Percentiles rank a stretch among this genome's conserved stretches.
Evolutionary conservation across 176 grass and related monocot species (phyloP).

Genomic region (Pontederia crassipes): DNA sequence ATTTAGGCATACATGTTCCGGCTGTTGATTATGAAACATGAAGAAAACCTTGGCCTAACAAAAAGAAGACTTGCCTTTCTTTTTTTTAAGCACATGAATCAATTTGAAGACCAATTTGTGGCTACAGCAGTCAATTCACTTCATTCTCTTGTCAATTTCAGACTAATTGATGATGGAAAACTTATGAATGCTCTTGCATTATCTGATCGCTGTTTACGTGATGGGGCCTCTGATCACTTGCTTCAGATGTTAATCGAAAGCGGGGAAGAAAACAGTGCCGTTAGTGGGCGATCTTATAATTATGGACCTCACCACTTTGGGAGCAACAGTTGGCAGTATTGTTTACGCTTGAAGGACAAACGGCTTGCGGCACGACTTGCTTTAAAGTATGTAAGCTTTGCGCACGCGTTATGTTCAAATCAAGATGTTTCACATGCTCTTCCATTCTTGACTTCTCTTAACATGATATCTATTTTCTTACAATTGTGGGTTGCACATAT

Average conservation of each 20-base stretch:
- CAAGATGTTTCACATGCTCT: background rate
- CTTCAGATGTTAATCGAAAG: constrained; percentile 73
- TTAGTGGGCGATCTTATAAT: constrained; percentile 17
- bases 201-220: constrained; percentile 81
- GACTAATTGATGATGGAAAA: constrained; percentile 94
- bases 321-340: constrained; percentile 77
- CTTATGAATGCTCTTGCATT: constrained; percentile 90
- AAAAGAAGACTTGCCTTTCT: no score
- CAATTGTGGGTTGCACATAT: background rate
- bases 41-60: no score
- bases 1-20: no score
- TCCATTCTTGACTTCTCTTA: background rate
- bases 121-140: constrained; percentile 16
- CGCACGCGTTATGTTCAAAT: background rate
- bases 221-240: constrained; percentile 83
- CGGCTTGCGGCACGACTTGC: constrained; percentile 66
- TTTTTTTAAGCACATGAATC: background rate
- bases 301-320: constrained; percentile 38
- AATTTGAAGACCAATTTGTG: constrained; percentile 1
- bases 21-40: no score
- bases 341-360: constrained; percentile 86
- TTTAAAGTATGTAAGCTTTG: constrained; percentile 49
- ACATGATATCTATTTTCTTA: background rate
- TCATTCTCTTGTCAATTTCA: constrained; percentile 31
- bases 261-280: constrained; percentile 42